phyloP scores from a whole-genome alignment of 495 filamentous ascomycete species.

The Ascodesmis nigricans region DNA sequence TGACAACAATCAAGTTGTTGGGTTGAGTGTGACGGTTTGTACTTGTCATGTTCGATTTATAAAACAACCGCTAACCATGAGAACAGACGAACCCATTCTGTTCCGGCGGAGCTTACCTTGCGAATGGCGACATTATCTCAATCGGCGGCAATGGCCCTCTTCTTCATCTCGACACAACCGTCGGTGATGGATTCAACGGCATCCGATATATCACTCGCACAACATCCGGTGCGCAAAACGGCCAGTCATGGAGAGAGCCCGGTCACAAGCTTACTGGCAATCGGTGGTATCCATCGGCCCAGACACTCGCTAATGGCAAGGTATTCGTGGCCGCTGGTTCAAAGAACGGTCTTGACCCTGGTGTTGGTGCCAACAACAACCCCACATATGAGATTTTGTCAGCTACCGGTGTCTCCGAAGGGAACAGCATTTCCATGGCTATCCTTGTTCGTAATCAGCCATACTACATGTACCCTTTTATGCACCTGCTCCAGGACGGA shows the following conservation, averaged over 20 bases:
- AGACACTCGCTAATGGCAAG: conserved; percentile 33
- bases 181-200: conserved; percentile 35
- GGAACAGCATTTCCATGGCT: conserved; percentile 27
- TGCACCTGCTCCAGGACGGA: conserved; percentile 32
- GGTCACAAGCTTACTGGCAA: conserved; percentile 32
- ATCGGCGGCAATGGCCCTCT: conserved; percentile 38
- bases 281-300: conserved; percentile 39
- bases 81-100: conserved; percentile 38
- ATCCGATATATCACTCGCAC: conserved; percentile 32
- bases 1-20: conserved; percentile 25
- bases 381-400: conserved; percentile 39
- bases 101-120: conserved; percentile 36
- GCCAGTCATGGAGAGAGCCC: conserved; percentile 33
- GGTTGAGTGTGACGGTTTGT: conserved; percentile 5
- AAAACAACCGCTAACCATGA: background rate
- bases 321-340: conserved; percentile 41
- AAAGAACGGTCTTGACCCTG: conserved; percentile 37
- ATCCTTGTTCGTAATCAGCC: conserved; percentile 36
- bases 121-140: conserved; percentile 32
- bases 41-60: background rate
- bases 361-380: conserved; percentile 35
- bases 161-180: conserved; percentile 32
- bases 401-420: conserved; percentile 24
- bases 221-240: conserved; percentile 28
- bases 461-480: conserved; percentile 46